These are phyloP conservation scores for Castanopsis chinensis DNA, from an alignment of 306 rosid species.

Conservation along the genomic window DNA sequence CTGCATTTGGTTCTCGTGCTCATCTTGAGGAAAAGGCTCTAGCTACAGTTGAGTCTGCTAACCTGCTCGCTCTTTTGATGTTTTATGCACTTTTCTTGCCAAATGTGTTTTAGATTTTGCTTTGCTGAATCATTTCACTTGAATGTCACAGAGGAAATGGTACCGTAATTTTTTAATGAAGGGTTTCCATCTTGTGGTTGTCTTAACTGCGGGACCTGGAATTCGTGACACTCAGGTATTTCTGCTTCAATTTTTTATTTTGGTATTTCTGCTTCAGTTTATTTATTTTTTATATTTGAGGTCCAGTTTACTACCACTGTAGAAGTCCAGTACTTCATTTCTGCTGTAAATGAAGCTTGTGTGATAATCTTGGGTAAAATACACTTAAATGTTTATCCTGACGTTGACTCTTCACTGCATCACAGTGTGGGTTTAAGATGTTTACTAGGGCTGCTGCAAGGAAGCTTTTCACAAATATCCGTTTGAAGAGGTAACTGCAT, in stretches of 20 bases:
- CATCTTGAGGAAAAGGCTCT: conserved; percentile 93
- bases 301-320: conserved; percentile 7
- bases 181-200: conserved; percentile 97
- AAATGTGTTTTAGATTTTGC: background rate
- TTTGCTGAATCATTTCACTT: conserved; percentile 31
- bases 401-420: conserved; percentile 27
- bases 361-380: background rate
- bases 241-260: background rate
- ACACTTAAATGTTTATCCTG: conserved; percentile 16
- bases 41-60: conserved; percentile 71
- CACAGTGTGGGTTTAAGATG: conserved; percentile 97
- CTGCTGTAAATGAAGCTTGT: conserved; percentile 11
- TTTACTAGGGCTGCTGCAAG: conserved; percentile 92
- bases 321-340: background rate
- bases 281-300: background rate
- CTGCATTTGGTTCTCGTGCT: conserved; percentile 95
- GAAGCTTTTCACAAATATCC: conserved; percentile 84
- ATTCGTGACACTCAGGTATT: conserved; percentile 90
- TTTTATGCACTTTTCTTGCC: conserved; percentile 10
- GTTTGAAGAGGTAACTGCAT: conserved; percentile 63
- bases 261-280: conserved; percentile 35
- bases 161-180: conserved; percentile 93
- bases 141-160: conserved; percentile 77
- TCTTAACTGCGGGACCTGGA: conserved; percentile 94
- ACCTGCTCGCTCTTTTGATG: conserved; percentile 12